These are phyloP conservation scores for Trichoderma parareesei DNA, from an alignment of 495 filamentous ascomycete species.

Conservation along the genomic window DNA sequence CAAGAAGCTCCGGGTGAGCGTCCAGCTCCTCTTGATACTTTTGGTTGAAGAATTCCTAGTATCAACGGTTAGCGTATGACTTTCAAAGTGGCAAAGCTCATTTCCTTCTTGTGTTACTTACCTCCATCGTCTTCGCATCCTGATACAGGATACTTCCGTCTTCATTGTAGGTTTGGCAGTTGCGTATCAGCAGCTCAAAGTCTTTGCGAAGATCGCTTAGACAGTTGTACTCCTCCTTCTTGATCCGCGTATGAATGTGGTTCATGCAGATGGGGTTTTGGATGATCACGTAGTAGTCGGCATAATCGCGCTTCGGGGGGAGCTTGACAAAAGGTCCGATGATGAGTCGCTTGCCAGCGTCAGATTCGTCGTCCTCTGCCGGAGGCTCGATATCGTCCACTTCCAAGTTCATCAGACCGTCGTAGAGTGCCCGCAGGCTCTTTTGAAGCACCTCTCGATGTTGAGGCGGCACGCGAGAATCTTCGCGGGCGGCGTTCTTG, in stretches of 20 bases:
- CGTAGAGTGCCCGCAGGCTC: conserved; percentile 64
- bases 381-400: conserved; percentile 48
- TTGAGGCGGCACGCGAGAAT: conserved; percentile 30
- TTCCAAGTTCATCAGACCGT: conserved; percentile 73
- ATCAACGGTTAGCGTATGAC: background rate
- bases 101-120: conserved; percentile 34
- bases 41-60: conserved; percentile 55
- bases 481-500: conserved; percentile 40
- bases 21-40: conserved; percentile 63
- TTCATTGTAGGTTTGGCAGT: conserved; percentile 93
- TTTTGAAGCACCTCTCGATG: conserved; percentile 60
- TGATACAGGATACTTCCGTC: conserved; percentile 83
- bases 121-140: conserved; percentile 90
- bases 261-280: conserved; percentile 88
- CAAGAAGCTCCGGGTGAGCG: conserved; percentile 62
- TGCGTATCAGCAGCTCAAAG: conserved; percentile 73
- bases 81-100: background rate
- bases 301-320: conserved; percentile 77
- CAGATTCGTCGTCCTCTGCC: conserved; percentile 46
- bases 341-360: conserved; percentile 52
- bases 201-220: conserved; percentile 74
- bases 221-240: conserved; percentile 80
- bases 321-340: conserved; percentile 92
- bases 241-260: conserved; percentile 85
- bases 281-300: conserved; percentile 92